phyloP scores from a whole-genome alignment of 805 yeast species.

The Suhomyces kilbournensis region DNA sequence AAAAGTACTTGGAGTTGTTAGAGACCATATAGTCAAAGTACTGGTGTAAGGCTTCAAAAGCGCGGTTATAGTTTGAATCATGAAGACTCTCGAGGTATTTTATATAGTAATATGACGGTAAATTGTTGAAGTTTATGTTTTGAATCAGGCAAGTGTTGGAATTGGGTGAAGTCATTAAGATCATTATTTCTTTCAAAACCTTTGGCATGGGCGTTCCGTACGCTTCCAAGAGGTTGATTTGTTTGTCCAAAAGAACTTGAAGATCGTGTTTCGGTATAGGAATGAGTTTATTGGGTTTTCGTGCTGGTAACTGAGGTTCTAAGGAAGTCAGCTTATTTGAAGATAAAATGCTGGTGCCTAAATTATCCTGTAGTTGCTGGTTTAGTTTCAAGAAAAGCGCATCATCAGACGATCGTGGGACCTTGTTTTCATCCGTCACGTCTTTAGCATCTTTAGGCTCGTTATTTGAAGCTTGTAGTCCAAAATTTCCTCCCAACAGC shows the following conservation, averaged over 20 bases:
- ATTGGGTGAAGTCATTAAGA: conserved; percentile 43
- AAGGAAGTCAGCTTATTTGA: neutral
- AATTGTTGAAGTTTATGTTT: conserved; percentile 25
- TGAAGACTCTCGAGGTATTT: conserved; percentile 58
- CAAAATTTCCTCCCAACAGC: conserved; percentile 9
- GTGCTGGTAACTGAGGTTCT: neutral
- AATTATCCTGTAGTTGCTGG: conserved; percentile 3
- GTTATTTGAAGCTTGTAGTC: neutral
- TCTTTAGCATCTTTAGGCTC: neutral
- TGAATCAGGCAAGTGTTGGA: conserved; percentile 38
- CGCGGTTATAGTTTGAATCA: conserved; percentile 59
- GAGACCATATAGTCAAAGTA: conserved; percentile 79
- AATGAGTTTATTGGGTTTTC: conserved; percentile 13
- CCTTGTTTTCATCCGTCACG: neutral
- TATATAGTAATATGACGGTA: conserved; percentile 50
- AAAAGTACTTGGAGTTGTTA: conserved; percentile 57
- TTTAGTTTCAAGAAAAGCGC: conserved; percentile 5
- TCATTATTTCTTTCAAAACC: conserved; percentile 40
- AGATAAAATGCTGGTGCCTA: conserved; percentile 11
- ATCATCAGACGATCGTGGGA: neutral
- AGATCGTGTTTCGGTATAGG: conserved; percentile 53
- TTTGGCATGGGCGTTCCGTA: conserved; percentile 51
- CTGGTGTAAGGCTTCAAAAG: conserved; percentile 48
- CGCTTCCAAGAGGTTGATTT: conserved; percentile 50
- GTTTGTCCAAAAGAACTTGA: conserved; percentile 48